Base-by-base conservation (phyloP, 2,329 filamentous ascomycete species). In the Cladosporium phlei region DNA sequence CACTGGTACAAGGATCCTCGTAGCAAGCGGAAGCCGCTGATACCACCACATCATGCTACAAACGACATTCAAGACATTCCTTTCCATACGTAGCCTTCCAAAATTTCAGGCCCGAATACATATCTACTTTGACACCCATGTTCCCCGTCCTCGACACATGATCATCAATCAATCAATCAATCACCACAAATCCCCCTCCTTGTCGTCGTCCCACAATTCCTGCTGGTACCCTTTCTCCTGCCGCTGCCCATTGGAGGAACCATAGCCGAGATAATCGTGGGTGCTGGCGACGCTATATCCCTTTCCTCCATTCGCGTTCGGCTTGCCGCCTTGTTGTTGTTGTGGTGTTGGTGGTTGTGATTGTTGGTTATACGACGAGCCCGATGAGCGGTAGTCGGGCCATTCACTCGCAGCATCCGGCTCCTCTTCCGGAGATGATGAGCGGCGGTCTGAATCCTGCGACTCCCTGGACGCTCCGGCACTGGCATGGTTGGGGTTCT, bases 181-280 rank as follows among this genome's bases (percentile, higher is more conserved):
- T 57, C 51, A 61, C 61, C 61, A 64, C 50, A 63, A 37, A 43
- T 59, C 60, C 28, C 52, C 52, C 24, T 52, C 48, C 42, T 60
- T 52, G 19, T 59, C 60, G 28, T 63, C 62, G 25, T 64, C 60
- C 62, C 61, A 63, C 38, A 61, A 35, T 9, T 45, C 53, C 38
- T 29, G 38, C 22, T 55, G 37, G 27, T 58, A 52, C 4, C 58
- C 57, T 49, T 59, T 59, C 5, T 50, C 47, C 47, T 54, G 52
- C 46, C 56, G 49, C 34, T 59, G 55, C 38, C 29, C 19, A n/a
- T 34, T 34, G n/a, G 40, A 27, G n/a, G 40, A 44, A 17, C 40
- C 40, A 43, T 64, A 61, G 11, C 62, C 63, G 39, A 66, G 45
- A 51, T 66, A 66, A 32, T 65, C 61, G 42, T 63, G 56, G 34